Conservation (phyloP, 768 basidiomycete species). For the Suillus subalutaceus region DNA sequence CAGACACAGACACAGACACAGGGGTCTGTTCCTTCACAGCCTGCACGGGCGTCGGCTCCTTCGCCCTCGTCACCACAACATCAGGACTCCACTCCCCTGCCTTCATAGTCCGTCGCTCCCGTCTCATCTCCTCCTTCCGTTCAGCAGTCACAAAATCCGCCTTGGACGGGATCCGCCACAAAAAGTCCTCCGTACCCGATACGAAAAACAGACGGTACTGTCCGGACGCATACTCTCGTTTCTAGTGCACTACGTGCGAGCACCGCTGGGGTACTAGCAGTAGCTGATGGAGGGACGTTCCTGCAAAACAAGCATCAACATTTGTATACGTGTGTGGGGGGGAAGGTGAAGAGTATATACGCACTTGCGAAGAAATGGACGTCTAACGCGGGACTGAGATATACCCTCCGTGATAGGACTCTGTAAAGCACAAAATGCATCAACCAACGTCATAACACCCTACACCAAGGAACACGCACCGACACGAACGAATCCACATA, state of each 20-base stretch:
- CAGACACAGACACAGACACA: not conserved
- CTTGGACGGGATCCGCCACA: constrained; percentile 49
- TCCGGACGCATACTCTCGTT: constrained; percentile 83
- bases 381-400: constrained; percentile 44
- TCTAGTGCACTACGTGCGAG: constrained; percentile 65
- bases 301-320: constrained; percentile 29
- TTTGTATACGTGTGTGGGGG: constrained; percentile 28
- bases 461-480: constrained; percentile 37
- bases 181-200: constrained; percentile 63
- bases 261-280: constrained; percentile 43
- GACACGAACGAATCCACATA: constrained; percentile 80
- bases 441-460: not conserved
- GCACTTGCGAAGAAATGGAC: constrained; percentile 71
- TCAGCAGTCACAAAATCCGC: constrained; percentile 41
- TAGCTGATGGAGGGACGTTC: constrained; percentile 20
- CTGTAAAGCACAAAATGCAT: constrained; percentile 35
- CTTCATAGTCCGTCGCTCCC: constrained; percentile 30
- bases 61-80: not conserved
- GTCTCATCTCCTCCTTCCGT: constrained; percentile 18
- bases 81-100: constrained; percentile 3
- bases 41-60: not conserved
- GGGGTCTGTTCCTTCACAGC: not conserved
- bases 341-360: constrained; percentile 19
- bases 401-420: constrained; percentile 60
- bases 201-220: constrained; percentile 84